Conservation (phyloP, 495 filamentous ascomycete species). For the Cercophora newfieldiana region DNA sequence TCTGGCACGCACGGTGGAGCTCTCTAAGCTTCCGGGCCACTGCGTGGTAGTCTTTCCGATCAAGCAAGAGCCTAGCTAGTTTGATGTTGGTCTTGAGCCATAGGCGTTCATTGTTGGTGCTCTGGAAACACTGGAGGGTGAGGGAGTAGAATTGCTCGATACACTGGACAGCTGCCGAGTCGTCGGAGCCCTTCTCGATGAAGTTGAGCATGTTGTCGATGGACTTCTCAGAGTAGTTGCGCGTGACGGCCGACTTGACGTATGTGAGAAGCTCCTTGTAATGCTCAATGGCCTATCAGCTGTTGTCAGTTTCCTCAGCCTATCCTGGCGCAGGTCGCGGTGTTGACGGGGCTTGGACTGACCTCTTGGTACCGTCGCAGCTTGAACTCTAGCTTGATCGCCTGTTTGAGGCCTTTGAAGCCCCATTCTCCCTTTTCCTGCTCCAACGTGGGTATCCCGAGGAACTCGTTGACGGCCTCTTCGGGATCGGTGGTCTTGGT, state of each 20-base stretch:
- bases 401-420: conserved; percentile 96
- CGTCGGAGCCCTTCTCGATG: conserved; percentile 90
- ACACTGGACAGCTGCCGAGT: conserved; percentile 70
- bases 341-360: not conserved
- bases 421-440: conserved; percentile 94
- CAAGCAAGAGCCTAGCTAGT: conserved; percentile 84
- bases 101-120: conserved; percentile 93
- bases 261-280: conserved; percentile 95
- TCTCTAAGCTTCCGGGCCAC: conserved; percentile 83
- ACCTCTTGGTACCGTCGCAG: conserved; percentile 83
- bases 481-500: conserved; percentile 85
- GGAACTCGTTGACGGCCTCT: conserved; percentile 87
- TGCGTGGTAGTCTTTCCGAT: conserved; percentile 81
- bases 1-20: conserved; percentile 86
- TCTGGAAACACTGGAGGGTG: conserved; percentile 92
- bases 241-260: conserved; percentile 93
- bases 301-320: not conserved
- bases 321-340: not conserved
- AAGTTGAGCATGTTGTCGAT: conserved; percentile 99
- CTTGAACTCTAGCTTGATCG: conserved; percentile 95
- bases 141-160: conserved; percentile 96
- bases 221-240: conserved; percentile 98
- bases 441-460: conserved; percentile 81
- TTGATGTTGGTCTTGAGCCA: conserved; percentile 99
- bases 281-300: conserved; percentile 81